Evolutionary conservation across 108 stramenopile genomes (phyloP).

Genomic region (Cyclotella cryptica): DNA sequence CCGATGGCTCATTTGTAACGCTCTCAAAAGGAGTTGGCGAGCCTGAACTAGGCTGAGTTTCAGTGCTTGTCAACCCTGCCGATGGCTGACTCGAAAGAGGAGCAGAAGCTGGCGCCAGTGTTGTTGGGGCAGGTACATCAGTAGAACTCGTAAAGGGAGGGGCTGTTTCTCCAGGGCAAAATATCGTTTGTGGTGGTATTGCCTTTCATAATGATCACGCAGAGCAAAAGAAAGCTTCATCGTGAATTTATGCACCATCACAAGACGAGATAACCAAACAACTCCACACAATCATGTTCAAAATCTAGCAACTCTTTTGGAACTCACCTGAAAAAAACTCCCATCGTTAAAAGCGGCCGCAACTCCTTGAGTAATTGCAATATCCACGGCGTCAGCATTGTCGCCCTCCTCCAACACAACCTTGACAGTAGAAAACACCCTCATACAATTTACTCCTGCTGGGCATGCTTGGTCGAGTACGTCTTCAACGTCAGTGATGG

Average conservation of each 20-base stretch:
- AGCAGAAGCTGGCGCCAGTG: slow-evolving; percentile 11
- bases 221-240: too few species aligned
- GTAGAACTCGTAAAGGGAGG: neutral
- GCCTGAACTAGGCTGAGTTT: neutral
- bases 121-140: neutral
- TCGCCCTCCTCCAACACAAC: slow-evolving; percentile 70
- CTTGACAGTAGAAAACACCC: slow-evolving; percentile 41
- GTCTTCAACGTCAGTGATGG: slow-evolving; percentile 50
- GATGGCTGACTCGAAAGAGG: neutral
- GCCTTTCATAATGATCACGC: slow-evolving; percentile 1
- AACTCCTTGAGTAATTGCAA: slow-evolving; percentile 47
- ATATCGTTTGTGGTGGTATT: slow-evolving; percentile 23
- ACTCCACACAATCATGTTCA: neutral
- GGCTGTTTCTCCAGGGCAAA: slow-evolving; percentile 20
- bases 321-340: slow-evolving; percentile 57
- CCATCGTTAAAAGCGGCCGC: slow-evolving; percentile 50
- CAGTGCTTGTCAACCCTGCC: neutral
- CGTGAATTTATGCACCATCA: neutral
- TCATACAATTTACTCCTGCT: slow-evolving; percentile 42
- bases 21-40: neutral
- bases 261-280: neutral
- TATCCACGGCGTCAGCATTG: slow-evolving; percentile 32
- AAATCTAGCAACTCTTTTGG: slow-evolving; percentile 11
- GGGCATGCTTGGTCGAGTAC: slow-evolving; percentile 48
- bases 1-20: too few species aligned